Evolutionary conservation across 352 stramenopile genomes (phyloP).

Genomic region (Phytopythium helicoides): DNA sequence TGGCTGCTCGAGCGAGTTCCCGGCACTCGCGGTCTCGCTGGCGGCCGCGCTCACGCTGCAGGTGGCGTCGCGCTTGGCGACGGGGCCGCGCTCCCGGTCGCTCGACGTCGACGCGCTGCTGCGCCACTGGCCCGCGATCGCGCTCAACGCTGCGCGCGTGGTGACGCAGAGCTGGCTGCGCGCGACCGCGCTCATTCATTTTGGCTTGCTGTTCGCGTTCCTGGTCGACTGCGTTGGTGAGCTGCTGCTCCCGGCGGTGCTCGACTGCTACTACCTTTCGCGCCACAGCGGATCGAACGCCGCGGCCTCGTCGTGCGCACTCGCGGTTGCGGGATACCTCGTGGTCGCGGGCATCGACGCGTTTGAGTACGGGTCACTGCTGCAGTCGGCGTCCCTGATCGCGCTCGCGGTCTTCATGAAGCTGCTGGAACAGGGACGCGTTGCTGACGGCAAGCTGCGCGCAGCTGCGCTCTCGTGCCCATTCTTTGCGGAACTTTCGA

Average conservation of each 20-base stretch:
- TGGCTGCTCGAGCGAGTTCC: conserved; percentile 24
- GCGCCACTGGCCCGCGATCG: conserved; percentile 13
- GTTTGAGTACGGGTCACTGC: conserved; percentile 62
- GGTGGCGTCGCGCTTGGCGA: conserved; percentile 5
- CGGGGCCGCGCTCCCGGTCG: conserved; percentile 6
- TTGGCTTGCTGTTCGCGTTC: conserved; percentile 70
- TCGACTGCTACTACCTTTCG: conserved; percentile 11
- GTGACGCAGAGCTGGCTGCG: conserved; percentile 46
- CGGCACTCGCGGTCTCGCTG: conserved; percentile 27
- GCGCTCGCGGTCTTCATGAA: conserved; percentile 40
- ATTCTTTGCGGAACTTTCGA: conserved; percentile 40
- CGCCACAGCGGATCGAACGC: conserved; percentile 8
- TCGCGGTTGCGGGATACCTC: conserved; percentile 41
- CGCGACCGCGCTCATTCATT: conserved; percentile 58
- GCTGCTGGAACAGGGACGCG: conserved; percentile 10
- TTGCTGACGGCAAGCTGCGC: conserved; percentile 14
- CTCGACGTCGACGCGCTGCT: background rate
- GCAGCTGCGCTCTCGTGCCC: conserved; percentile 22
- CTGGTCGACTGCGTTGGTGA: conserved; percentile 50
- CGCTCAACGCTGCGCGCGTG: conserved; percentile 32
- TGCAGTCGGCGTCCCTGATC: conserved; percentile 52
- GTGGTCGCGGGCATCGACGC: conserved; percentile 57
- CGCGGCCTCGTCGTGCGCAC: conserved; percentile 8
- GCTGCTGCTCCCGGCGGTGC: conserved; percentile 47
- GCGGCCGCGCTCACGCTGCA: conserved; percentile 22